These are phyloP conservation scores for Leptographium flavum DNA, from an alignment of 2,329 filamentous ascomycete species.

Conservation along the genomic window DNA sequence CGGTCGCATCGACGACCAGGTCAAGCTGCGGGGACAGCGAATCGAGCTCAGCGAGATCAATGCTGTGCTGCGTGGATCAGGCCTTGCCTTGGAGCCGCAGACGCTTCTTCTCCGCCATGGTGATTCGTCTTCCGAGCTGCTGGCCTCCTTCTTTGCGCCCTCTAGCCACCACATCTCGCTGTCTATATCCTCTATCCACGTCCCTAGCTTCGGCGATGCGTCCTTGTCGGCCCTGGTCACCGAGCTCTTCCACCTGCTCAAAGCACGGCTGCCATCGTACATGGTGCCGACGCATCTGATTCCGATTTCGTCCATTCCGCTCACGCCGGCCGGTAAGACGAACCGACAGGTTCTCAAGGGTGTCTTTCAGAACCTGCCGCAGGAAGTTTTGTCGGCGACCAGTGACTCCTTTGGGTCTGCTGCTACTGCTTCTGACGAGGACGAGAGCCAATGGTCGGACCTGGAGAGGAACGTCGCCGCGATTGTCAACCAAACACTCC, in stretches of 20 bases:
- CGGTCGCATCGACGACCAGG: conserved; percentile 62
- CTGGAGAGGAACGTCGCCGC: conserved; percentile 41
- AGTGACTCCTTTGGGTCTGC: background rate
- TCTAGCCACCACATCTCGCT: background rate
- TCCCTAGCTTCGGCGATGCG: conserved; percentile 22
- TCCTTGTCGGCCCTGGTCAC: conserved; percentile 16
- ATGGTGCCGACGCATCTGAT: conserved; percentile 69
- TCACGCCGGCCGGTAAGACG: conserved; percentile 62
- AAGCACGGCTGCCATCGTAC: conserved; percentile 49
- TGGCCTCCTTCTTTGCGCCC: conserved; percentile 59
- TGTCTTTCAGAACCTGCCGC: conserved; percentile 30
- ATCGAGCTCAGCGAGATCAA: conserved; percentile 70
- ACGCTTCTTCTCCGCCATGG: conserved; percentile 41
- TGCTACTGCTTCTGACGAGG: background rate
- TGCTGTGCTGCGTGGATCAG: conserved; percentile 38
- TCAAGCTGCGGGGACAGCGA: conserved; percentile 69
- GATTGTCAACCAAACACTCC: conserved; percentile 36
- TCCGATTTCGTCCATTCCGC: conserved; percentile 53
- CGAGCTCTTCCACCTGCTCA: conserved; percentile 39
- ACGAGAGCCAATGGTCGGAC: conserved; percentile 9
- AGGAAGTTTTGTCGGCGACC: conserved; percentile 16
- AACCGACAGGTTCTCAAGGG: conserved; percentile 41
- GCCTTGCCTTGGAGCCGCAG: conserved; percentile 43
- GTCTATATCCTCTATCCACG: conserved; percentile 16
- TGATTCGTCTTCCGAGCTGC: conserved; percentile 27